Conservation (phyloP, 1,284 basidiomycete species). For the Nidula niveotomentosa region DNA sequence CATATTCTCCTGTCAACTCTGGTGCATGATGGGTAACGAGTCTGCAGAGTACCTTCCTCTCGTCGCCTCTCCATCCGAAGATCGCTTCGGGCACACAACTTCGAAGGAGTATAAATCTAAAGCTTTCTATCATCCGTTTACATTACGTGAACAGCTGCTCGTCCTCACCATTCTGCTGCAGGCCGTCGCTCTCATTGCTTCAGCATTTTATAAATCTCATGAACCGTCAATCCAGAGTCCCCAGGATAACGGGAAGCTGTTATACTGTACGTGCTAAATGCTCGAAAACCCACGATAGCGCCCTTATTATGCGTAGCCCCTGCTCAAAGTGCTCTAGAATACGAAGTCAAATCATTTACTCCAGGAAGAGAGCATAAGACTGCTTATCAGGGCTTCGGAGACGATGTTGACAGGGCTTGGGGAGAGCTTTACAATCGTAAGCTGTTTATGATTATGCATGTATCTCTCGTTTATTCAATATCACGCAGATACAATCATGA, state of each 20-base stretch:
- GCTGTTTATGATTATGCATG: neutral
- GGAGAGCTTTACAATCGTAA: slow-evolving; percentile 20
- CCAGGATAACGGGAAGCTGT: neutral
- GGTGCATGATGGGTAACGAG: slow-evolving; percentile 3
- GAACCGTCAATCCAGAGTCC: neutral
- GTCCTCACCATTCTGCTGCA: neutral
- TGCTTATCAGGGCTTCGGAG: slow-evolving; percentile 15
- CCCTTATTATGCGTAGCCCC: slow-evolving; percentile 11
- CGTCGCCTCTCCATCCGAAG: neutral
- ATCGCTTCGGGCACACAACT: neutral
- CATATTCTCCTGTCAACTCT: neutral
- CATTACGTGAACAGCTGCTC: neutral
- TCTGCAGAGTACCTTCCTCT: slow-evolving; percentile 6
- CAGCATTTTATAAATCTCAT: neutral
- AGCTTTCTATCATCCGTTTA: neutral
- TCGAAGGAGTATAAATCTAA: neutral
- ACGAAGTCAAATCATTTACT: slow-evolving; percentile 18
- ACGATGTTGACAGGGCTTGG: slow-evolving; percentile 21
- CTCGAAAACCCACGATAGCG: too few species aligned
- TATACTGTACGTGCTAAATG: neutral
- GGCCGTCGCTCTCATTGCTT: neutral
- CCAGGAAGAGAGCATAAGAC: slow-evolving; percentile 15
- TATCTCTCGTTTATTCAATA: neutral
- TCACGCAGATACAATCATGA: slow-evolving; percentile 16
- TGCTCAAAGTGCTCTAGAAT: slow-evolving; percentile 13